Evolutionary conservation across 2,329 filamentous ascomycete genomes (phyloP).

Genomic region (Trichoderma sp.): DNA sequence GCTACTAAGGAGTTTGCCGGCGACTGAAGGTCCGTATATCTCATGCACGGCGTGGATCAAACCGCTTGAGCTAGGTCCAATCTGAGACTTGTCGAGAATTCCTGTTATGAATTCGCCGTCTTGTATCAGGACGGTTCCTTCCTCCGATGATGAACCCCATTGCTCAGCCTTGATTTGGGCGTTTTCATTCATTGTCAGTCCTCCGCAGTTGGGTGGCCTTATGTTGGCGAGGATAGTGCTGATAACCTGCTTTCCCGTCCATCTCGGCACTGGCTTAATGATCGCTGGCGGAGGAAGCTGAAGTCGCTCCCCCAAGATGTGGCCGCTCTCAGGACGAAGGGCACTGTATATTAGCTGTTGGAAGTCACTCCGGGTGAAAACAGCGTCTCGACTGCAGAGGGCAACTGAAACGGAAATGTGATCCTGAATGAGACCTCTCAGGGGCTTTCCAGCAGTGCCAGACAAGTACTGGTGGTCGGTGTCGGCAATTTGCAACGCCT

Average conservation of each 20-base stretch:
- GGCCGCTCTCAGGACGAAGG: slow-evolving; percentile 84
- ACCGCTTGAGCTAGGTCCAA: slow-evolving; percentile 83
- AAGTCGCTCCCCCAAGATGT: slow-evolving; percentile 81
- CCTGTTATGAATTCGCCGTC: slow-evolving; percentile 86
- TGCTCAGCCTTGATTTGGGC: slow-evolving; percentile 75
- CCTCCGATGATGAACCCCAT: slow-evolving; percentile 73
- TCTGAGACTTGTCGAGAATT: slow-evolving; percentile 93
- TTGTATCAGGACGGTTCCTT: slow-evolving; percentile 78
- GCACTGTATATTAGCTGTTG: slow-evolving; percentile 92
- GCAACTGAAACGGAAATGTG: slow-evolving; percentile 94
- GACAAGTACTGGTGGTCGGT: slow-evolving; percentile 98
- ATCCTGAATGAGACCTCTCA: slow-evolving; percentile 96
- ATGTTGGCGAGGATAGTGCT: slow-evolving; percentile 94
- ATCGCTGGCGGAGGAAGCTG: slow-evolving; percentile 79
- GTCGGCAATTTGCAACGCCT: slow-evolving; percentile 90
- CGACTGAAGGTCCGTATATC: slow-evolving; percentile 82
- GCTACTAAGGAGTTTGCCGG: slow-evolving; percentile 85
- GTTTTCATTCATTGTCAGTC: slow-evolving; percentile 77
- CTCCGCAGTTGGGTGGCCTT: slow-evolving; percentile 71
- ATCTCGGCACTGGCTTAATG: slow-evolving; percentile 75
- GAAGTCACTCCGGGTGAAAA: slow-evolving; percentile 86
- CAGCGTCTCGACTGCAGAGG: slow-evolving; percentile 87
- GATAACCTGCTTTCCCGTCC: slow-evolving; percentile 97
- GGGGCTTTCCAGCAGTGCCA: slow-evolving; percentile 86
- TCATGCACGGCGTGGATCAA: slow-evolving; percentile 93